These are phyloP conservation scores for Waltiozyma sp. DNA, from an alignment of 1,139 yeast genomes.

Conservation along the genomic window DNA sequence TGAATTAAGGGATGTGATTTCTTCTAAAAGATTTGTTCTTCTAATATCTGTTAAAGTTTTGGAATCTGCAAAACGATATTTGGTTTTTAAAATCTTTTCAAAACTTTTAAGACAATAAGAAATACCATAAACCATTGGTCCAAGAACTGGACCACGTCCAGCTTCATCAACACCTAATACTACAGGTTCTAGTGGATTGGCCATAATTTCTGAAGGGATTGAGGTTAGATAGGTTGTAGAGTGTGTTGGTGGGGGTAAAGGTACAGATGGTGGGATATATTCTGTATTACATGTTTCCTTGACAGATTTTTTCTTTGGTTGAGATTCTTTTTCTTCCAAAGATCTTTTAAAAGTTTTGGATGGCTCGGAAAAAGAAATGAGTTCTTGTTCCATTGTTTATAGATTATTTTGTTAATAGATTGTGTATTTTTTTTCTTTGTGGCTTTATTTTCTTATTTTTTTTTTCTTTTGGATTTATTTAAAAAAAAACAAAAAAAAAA, in stretches of 20 bases:
- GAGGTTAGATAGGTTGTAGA: slow-evolving; percentile 15
- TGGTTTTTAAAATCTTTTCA: slow-evolving; percentile 36
- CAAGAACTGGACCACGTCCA: slow-evolving; percentile 93
- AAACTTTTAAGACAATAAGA: slow-evolving; percentile 60
- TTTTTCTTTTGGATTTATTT: too few species aligned
- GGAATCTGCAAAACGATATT: slow-evolving; percentile 85
- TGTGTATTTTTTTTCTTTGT: too few species aligned
- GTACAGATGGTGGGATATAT: slow-evolving; percentile 15
- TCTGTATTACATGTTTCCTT: background rate
- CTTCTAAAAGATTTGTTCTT: slow-evolving; percentile 49
- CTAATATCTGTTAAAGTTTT: slow-evolving; percentile 69
- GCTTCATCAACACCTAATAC: slow-evolving; percentile 94
- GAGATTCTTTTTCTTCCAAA: background rate
- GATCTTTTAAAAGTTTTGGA: background rate
- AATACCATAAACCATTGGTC: slow-evolving; percentile 95
- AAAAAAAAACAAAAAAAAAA: too few species aligned
- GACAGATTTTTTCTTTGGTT: background rate
- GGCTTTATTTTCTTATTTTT: too few species aligned
- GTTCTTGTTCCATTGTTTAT: too few species aligned
- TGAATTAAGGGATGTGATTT: slow-evolving; percentile 37
- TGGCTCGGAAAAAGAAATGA: background rate
- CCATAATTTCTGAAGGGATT: slow-evolving; percentile 15
- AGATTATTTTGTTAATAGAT: too few species aligned
- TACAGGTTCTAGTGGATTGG: slow-evolving; percentile 17
- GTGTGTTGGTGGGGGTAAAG: slow-evolving; percentile 3